Conservation (phyloP, 1,284 basidiomycete species). For the Porphyrellus sp. region DNA sequence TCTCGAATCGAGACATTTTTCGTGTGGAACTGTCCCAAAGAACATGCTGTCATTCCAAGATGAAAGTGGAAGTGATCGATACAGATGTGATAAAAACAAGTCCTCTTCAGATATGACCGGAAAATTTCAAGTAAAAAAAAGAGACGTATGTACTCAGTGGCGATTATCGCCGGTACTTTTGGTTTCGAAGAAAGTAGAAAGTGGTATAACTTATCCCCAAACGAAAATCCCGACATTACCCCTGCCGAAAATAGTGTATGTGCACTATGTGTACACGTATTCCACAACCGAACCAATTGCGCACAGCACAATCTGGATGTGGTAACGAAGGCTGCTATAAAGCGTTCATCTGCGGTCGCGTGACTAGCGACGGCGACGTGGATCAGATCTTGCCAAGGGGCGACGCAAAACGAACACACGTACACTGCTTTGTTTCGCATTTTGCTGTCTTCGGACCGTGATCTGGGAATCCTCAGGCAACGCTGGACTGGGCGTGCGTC, state of each 20-base stretch:
- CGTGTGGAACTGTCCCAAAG: constrained; percentile 2
- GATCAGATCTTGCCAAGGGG: constrained; percentile 7
- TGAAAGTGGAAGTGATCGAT: constrained; percentile 15
- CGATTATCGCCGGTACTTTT: constrained; percentile 25
- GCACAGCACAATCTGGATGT: constrained; percentile 27
- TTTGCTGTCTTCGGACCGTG: constrained; percentile 33
- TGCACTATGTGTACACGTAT: constrained; percentile 8
- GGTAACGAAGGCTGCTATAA: constrained; percentile 10
- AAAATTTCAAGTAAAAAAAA: constrained; percentile 15
- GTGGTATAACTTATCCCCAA: constrained; percentile 32
- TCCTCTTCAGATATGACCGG: constrained; percentile 10
- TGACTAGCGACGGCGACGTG: constrained; percentile 22
- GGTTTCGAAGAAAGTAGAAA: constrained; percentile 12
- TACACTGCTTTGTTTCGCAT: constrained; percentile 23
- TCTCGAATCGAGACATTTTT: constrained; percentile 10
- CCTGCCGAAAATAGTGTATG: constrained; percentile 15
- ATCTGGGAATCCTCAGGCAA: constrained; percentile 31
- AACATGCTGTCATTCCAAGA: constrained; percentile 9
- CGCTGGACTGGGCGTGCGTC: constrained; percentile 34
- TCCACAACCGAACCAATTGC: constrained; percentile 20
- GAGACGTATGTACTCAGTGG: constrained; percentile 13
- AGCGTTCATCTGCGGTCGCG: constrained; percentile 30
- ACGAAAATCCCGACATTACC: constrained; percentile 22
- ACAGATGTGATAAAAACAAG: constrained; percentile 15
- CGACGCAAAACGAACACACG: constrained; percentile 2